Evolutionary conservation across 2,329 filamentous ascomycete species (phyloP).

Genomic region (Exophiala mesophila): DNA sequence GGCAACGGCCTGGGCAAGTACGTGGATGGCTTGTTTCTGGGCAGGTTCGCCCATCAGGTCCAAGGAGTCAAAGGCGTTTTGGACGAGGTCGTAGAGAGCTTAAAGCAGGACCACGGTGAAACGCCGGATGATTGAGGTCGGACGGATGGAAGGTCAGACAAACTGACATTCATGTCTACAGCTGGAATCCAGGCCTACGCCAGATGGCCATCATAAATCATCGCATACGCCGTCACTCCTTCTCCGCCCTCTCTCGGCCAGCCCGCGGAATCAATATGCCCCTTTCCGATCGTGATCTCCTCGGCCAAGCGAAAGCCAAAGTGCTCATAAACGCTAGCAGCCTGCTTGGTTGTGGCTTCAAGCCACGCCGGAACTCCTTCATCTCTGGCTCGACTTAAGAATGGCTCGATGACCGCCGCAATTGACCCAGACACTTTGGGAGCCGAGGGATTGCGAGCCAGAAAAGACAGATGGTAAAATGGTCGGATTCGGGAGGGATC

Average conservation of each 20-base stretch:
- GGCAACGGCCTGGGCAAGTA: constrained; percentile 54
- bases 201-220: constrained; percentile 18
- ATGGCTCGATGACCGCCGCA: constrained; percentile 22
- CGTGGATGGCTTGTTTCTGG: constrained; percentile 76
- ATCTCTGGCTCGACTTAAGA: constrained; percentile 19
- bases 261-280: constrained; percentile 14
- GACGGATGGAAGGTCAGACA: too few species aligned
- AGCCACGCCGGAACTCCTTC: constrained; percentile 24
- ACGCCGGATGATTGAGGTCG: background rate
- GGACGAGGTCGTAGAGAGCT: constrained; percentile 57
- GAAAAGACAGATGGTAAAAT: constrained; percentile 24
- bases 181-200: too few species aligned
- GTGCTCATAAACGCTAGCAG: constrained; percentile 19
- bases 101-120: constrained; percentile 23
- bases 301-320: constrained; percentile 24
- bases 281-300: constrained; percentile 16
- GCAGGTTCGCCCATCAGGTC: constrained; percentile 74
- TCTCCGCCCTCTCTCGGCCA: constrained; percentile 16
- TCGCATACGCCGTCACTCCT: constrained; percentile 20
- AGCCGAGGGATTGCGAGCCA: constrained; percentile 19
- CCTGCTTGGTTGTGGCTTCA: constrained; percentile 21
- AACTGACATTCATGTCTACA: too few species aligned
- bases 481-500: constrained; percentile 8
- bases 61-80: constrained; percentile 67
- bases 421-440: constrained; percentile 18